Base-by-base conservation (phyloP, 352 stramenopile species). In the Blastocystis sp. region DNA sequence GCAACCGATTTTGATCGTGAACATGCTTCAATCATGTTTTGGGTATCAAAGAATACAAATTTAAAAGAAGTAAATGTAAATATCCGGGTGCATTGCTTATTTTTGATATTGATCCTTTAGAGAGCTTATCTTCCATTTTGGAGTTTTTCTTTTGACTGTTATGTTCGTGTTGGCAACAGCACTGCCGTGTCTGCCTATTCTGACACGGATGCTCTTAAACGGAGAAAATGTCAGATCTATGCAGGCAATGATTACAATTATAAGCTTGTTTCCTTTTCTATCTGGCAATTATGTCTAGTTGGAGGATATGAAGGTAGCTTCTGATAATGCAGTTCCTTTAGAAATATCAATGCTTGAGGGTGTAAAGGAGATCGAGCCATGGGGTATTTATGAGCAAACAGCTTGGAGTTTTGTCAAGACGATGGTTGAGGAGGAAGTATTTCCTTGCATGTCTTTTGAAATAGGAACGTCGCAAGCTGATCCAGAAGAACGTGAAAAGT, bases 171-270 rank as follows among this genome's bases (percentile, higher is more conserved):
- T 29, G 45, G 45, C 5, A 76, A 76, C 20, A 76, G 64, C 39
- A 55, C 39, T 53, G 64, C 64, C 7, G 73, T 84, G 23, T 84
- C 73, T 23, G 41, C 53, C 18, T 84, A 84, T 53, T 69, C 73
- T 9, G 73, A 84, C 47, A 37, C 29, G n/a, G 73, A 84, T 68
- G 43, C 47, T 20, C 34, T 26, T 7, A 84, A 84, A 45, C 50
- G 73, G 39, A 84, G 68, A 53, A 63, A 53, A 34, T 84, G 73
- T 68, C 73, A 84, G 41, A 55, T 84, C 29, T 84, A 84, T 84
- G 73, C 43, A 29, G 73, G 73, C 47, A 84, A 68, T 23, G 73
- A 84, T n/a, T 84, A 84, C 50, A 84, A 84, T 45, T 84, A 84
- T 55, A 84, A 84, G 15, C 62, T 84, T 45, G 73, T 84, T 56